phyloP scores from a whole-genome alignment of 495 filamentous ascomycete species.

The Rusavskia elegans region DNA sequence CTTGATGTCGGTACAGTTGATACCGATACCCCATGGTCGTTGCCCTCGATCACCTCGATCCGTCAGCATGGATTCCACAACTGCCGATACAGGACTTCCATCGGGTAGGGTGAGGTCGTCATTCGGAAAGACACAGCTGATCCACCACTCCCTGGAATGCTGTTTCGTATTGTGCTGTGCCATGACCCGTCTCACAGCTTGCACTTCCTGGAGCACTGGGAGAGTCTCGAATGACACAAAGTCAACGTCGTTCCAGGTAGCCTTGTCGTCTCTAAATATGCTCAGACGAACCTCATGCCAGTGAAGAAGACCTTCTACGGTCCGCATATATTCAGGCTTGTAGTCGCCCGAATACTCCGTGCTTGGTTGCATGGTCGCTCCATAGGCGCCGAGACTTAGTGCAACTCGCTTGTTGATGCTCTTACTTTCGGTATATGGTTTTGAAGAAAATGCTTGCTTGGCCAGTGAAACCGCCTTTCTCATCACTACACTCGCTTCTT shows the following conservation, averaged over 20 bases:
- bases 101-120: constrained; percentile 28
- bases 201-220: constrained; percentile 39
- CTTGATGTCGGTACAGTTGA: constrained; percentile 48
- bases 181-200: constrained; percentile 36
- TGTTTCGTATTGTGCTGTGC: not conserved
- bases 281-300: constrained; percentile 42
- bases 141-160: constrained; percentile 32
- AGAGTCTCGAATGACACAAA: constrained; percentile 52
- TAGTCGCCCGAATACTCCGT: constrained; percentile 50
- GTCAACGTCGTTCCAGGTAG: constrained; percentile 21
- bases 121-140: constrained; percentile 43
- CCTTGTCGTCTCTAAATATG: constrained; percentile 26
- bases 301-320: constrained; percentile 22
- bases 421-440: constrained; percentile 17
- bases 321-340: constrained; percentile 24
- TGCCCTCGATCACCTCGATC: constrained; percentile 13
- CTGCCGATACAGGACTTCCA: constrained; percentile 26
- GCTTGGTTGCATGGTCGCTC: constrained; percentile 45
- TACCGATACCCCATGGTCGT: constrained; percentile 43
- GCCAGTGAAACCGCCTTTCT: constrained; percentile 15
- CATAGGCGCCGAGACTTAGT: constrained; percentile 46
- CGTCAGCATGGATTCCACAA: constrained; percentile 27
- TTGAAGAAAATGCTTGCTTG: constrained; percentile 6
- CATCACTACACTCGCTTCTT: constrained; percentile 14
- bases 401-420: constrained; percentile 22